Conservation (phyloP, 2,329 filamentous ascomycete genomes). For the Amauroascus niger region DNA sequence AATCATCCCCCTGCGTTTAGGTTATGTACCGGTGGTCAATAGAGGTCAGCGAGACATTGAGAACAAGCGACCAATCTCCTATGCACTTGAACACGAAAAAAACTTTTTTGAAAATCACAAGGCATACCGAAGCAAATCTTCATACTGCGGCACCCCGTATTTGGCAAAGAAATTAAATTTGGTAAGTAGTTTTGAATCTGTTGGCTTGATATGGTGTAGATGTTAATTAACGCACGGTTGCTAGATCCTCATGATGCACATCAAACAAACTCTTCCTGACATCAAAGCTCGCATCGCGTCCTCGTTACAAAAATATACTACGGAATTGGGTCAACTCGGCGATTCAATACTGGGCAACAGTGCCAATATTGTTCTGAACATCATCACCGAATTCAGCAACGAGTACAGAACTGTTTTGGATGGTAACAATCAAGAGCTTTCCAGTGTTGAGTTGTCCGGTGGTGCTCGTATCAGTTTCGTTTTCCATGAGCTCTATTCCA, state of each 20-base stretch:
- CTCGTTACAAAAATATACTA: slow-evolving; percentile 81
- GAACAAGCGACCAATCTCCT: slow-evolving; percentile 89
- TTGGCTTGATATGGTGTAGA: background rate
- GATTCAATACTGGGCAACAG: slow-evolving; percentile 94
- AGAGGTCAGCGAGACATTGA: slow-evolving; percentile 96
- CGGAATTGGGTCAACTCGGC: slow-evolving; percentile 72
- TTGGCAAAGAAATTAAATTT: slow-evolving; percentile 93
- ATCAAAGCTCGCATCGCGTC: slow-evolving; percentile 96
- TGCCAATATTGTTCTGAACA: slow-evolving; percentile 92
- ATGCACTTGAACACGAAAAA: slow-evolving; percentile 86
- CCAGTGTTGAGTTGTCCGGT: slow-evolving; percentile 85
- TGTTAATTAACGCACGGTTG: slow-evolving; percentile 3
- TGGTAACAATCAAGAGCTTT: slow-evolving; percentile 92
- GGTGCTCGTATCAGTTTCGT: slow-evolving; percentile 98
- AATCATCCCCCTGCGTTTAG: slow-evolving; percentile 87
- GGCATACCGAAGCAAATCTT: slow-evolving; percentile 95
- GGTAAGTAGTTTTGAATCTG: slow-evolving; percentile 32
- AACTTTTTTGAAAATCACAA: slow-evolving; percentile 98
- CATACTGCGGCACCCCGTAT: slow-evolving; percentile 97
- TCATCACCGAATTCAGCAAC: slow-evolving; percentile 97
- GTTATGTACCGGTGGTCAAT: slow-evolving; percentile 97
- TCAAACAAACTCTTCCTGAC: slow-evolving; percentile 96
- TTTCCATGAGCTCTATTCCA: slow-evolving; percentile 96
- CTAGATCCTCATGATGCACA: slow-evolving; percentile 98
- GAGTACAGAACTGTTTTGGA: slow-evolving; percentile 95